Evolutionary conservation across 805 yeast genomes (phyloP), one percentile per base, ranked within the genome.

Genomic region (Saccharomycopsis oosterbeekiorum): DNA sequence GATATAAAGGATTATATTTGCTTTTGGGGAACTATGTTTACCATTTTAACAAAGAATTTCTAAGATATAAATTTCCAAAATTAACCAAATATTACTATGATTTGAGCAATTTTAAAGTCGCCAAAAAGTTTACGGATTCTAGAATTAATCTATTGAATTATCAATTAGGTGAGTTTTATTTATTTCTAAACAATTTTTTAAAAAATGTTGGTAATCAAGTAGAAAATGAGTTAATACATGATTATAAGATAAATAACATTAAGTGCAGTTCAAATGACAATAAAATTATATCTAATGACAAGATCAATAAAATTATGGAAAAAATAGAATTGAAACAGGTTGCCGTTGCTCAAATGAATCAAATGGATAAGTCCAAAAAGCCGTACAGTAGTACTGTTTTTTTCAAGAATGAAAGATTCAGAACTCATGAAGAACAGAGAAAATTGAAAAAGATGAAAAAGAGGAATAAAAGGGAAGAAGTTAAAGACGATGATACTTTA

Each of bases 21-120:
- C 19, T 43, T 2, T 37, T 57, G 11, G 59, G 59, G 17, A 47
- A 21, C 40, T 29, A 19, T 4, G 29, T 57, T 8, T 57, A 57
- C 19, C 59, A 57, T 47, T 57, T 57, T 14, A 36, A 17, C 8
- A 11, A 29, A 10, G 26, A n/a, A 8, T 37, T 57, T 24, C 29
- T 51, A 21, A 19, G 37, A n/a, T 51, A 36, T 29, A 58, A 51
- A 29, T 58, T 34, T 29, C 60, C 60, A 36, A 58, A 29, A 40
- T n/a, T 58, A 17, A 26, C 47, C 10, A 53, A 58, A 51, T 58
- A 51, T 39, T 51, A 58, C n/a, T 21, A 14, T 37, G 59, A 57
- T 47, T 9, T 15, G 11, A 47, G 29, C n/a, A 34, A 57, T 19
- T 57, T 47, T 21, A 57, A 57, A 39, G 43, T 47, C 1, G 42